These are phyloP conservation scores for Coniochaeta pulveracea DNA, from an alignment of 2,329 filamentous ascomycete species.

Conservation along the genomic window DNA sequence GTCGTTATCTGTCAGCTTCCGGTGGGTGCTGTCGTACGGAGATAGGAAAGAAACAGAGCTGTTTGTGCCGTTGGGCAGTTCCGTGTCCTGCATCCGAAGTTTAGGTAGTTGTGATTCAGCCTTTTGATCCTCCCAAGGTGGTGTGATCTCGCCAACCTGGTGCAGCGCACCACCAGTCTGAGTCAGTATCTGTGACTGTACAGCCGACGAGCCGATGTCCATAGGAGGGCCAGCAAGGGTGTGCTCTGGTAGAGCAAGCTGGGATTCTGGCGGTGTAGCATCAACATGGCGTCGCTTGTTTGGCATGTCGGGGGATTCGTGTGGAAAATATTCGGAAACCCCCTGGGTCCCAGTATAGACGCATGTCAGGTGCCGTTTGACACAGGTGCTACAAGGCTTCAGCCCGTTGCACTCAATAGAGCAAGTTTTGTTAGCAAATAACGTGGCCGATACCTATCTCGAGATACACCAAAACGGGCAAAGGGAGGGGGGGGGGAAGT, in stretches of 20 bases:
- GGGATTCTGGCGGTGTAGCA: slow-evolving; percentile 9
- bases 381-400: slow-evolving; percentile 46
- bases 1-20: slow-evolving; percentile 13
- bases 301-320: slow-evolving; percentile 22
- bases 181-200: not conserved
- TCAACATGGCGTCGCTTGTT: slow-evolving; percentile 24
- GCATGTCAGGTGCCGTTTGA: slow-evolving; percentile 36
- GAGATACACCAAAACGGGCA: not conserved
- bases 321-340: slow-evolving; percentile 16
- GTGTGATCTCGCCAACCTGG: not conserved
- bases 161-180: not conserved
- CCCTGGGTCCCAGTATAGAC: slow-evolving; percentile 24
- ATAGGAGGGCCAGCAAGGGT: not conserved
- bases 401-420: slow-evolving; percentile 47
- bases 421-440: slow-evolving; percentile 8
- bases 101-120: not conserved
- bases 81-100: not conserved
- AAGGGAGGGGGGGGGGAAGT: too few relatives aligned
- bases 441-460: slow-evolving; percentile 4
- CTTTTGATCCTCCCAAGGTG: slow-evolving; percentile 2
- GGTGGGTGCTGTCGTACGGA: slow-evolving; percentile 1
- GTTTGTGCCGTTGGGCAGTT: not conserved
- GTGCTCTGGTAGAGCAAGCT: not conserved
- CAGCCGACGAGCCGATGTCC: too few relatives aligned
- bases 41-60: not conserved